These are phyloP conservation scores for Fusarium pseudocircinatum DNA, from an alignment of 2,329 filamentous ascomycete species.

Conservation along the genomic window DNA sequence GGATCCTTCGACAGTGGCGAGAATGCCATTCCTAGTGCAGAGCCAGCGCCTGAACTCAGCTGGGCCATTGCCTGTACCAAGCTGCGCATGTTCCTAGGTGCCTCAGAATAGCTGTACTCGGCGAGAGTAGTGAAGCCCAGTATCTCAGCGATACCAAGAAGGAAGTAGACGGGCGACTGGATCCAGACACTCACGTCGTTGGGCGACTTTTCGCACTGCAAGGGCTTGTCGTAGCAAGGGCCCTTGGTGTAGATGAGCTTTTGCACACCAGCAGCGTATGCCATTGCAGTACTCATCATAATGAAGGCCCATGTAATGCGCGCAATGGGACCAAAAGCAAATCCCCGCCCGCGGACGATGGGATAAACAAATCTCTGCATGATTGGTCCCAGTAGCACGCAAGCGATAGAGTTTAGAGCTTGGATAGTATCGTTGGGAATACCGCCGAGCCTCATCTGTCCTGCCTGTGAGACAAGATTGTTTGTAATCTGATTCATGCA, in stretches of 20 bases:
- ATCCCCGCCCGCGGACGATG: background rate
- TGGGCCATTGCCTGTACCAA: background rate
- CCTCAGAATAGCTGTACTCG: background rate
- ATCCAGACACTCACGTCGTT: conserved; percentile 5
- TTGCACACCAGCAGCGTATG: background rate
- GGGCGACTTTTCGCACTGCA: background rate
- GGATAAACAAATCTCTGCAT: conserved; percentile 1
- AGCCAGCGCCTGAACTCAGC: background rate
- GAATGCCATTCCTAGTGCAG: background rate
- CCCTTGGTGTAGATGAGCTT: background rate
- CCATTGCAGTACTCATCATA: conserved; percentile 1
- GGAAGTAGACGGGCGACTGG: background rate
- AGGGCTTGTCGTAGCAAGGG: background rate
- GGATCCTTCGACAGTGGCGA: background rate
- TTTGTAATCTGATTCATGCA: conserved; percentile 3
- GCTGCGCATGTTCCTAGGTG: background rate
- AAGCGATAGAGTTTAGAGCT: background rate
- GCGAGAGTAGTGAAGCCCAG: background rate
- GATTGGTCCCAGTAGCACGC: background rate
- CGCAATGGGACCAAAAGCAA: background rate
- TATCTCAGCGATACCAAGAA: background rate
- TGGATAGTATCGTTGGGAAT: conserved; percentile 3
- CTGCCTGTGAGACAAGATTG: background rate
- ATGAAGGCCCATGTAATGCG: background rate
- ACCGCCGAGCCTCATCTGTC: background rate